Conservation (phyloP, 768 basidiomycete species). For the Phallus indusiatus region DNA sequence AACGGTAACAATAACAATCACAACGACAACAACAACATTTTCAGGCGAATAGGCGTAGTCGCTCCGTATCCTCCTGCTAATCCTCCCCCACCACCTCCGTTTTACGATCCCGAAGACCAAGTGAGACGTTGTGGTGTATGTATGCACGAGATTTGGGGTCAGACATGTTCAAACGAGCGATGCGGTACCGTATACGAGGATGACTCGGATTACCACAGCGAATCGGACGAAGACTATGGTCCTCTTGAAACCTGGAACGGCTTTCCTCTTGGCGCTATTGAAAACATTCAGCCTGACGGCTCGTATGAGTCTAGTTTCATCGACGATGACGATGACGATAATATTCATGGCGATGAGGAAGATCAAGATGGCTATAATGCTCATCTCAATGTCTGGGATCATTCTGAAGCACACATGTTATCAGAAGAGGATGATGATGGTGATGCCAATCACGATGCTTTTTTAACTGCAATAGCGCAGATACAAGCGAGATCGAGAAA, state of each 20-base stretch:
- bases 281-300: not conserved
- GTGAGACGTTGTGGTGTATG: conserved; percentile 5
- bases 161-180: not conserved
- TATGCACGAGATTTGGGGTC: conserved; percentile 5
- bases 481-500: no score
- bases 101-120: not conserved
- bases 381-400: no score
- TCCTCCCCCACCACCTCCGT: not conserved
- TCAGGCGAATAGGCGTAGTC: not conserved
- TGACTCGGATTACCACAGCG: not conserved
- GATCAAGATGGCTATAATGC: no score
- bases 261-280: no score
- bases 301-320: not conserved
- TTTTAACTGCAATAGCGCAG: no score
- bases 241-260: no score
- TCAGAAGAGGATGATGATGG: no score
- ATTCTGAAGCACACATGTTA: no score
- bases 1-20: no score
- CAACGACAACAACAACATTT: no score
- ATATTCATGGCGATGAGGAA: not conserved
- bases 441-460: no score
- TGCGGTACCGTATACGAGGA: not conserved
- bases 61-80: not conserved
- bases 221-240: not conserved
- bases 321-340: not conserved